Conservation (phyloP, 805 yeast genomes). For the Teunomyces lycoperdinae region DNA sequence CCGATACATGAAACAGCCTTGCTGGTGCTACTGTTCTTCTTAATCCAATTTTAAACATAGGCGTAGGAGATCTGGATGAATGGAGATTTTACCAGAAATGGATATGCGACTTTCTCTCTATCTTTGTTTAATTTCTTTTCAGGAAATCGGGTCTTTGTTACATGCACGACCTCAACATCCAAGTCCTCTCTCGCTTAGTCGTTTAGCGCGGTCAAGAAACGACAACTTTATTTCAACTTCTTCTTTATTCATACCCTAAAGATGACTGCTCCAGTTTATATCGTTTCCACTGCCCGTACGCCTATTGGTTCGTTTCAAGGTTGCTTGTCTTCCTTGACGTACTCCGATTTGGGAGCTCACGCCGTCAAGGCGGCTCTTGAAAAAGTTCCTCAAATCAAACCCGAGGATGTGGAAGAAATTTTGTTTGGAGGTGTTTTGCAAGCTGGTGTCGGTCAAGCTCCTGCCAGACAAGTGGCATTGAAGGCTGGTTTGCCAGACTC, state of each 20-base stretch:
- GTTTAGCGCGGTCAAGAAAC: not conserved
- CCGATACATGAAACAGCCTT: not conserved
- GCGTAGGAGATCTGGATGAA: not conserved
- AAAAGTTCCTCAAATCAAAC: slow-evolving; percentile 76
- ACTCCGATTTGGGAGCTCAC: slow-evolving; percentile 85
- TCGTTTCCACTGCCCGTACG: slow-evolving; percentile 89
- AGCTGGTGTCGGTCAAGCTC: slow-evolving; percentile 95
- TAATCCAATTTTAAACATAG: not conserved
- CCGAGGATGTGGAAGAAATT: slow-evolving; percentile 81
- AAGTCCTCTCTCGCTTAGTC: not conserved
- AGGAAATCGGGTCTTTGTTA: no score
- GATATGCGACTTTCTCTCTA: not conserved
- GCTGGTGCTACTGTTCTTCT: not conserved
- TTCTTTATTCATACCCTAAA: not conserved
- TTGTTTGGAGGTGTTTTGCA: slow-evolving; percentile 89
- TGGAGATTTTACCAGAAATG: not conserved
- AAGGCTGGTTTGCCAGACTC: slow-evolving; percentile 81
- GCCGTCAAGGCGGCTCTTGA: slow-evolving; percentile 88
- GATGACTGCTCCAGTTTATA: slow-evolving; percentile 56
- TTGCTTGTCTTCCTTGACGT: slow-evolving; percentile 65
- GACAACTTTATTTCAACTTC: not conserved
- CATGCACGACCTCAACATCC: not conserved
- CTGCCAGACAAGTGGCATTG: slow-evolving; percentile 96
- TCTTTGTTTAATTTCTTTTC: no score
- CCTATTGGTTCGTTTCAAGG: slow-evolving; percentile 97